phyloP scores from a whole-genome alignment of 1,284 basidiomycete genomes.

The Moniliophthora roreri region DNA sequence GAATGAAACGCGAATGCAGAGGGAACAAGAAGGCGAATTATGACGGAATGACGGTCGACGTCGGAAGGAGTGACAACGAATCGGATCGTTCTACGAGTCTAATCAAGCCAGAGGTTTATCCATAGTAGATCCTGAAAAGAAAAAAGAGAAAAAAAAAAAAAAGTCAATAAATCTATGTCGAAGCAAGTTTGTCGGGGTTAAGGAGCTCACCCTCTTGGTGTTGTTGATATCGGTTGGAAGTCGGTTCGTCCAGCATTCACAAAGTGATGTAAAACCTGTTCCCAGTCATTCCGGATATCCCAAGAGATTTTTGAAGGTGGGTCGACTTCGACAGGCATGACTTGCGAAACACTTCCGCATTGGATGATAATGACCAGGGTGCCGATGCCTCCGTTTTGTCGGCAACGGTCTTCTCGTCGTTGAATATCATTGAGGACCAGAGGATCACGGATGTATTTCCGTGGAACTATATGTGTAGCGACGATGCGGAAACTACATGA shows the following conservation, averaged over 20 bases:
- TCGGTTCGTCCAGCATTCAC: conserved; percentile 71
- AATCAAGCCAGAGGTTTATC: too few relatives aligned
- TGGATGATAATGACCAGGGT: conserved; percentile 71
- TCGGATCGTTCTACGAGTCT: too few relatives aligned
- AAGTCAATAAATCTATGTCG: too few relatives aligned
- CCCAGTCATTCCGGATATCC: conserved; percentile 76
- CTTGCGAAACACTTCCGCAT: conserved; percentile 70
- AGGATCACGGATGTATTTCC: conserved; percentile 68
- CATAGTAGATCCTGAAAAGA: too few relatives aligned
- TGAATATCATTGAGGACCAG: conserved; percentile 72
- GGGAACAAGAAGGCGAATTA: too few relatives aligned
- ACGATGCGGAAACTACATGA: conserved; percentile 71
- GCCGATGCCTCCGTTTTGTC: conserved; percentile 69
- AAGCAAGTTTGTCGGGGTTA: too few relatives aligned
- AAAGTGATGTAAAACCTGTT: conserved; percentile 62
- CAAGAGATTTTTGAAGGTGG: conserved; percentile 69
- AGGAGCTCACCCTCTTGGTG: conserved; percentile 60
- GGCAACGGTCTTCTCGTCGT: conserved; percentile 73
- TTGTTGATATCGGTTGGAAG: conserved; percentile 77
- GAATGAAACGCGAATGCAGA: too few relatives aligned
- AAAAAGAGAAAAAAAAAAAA: too few relatives aligned
- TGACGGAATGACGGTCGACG: too few relatives aligned
- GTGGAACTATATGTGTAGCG: conserved; percentile 68
- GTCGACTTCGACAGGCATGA: conserved; percentile 82
- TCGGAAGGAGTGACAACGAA: too few relatives aligned